Base-by-base conservation (phyloP, 192 early-diverging fungal genomes). In the Powellomyces hirtus region DNA sequence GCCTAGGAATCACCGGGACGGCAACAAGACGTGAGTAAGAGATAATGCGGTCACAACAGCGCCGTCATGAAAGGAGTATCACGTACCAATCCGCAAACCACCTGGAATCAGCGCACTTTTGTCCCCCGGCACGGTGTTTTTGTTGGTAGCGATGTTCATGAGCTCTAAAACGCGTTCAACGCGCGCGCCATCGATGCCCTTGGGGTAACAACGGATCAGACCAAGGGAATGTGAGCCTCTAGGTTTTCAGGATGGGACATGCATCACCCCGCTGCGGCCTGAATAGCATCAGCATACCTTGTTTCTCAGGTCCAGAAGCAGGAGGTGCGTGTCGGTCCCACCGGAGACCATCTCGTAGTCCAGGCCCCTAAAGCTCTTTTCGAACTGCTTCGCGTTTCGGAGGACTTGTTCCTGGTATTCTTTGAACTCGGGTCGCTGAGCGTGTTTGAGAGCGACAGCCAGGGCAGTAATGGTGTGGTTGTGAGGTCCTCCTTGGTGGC, bases 51-150 rank as follows among this genome's bases (percentile, higher is more conserved):
- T 49, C n/a, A 46, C 16, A 49, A 49, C n/a, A 49, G 5, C 14
- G 2, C n/a, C 26, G 31, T 42, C 40, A 18, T 13, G 40, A n/a
- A n/a, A n/a, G n/a, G n/a, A n/a, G n/a, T n/a, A 57, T 38, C 8
- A 31, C 26, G 89, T 45, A 71, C 95, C 97, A 66, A 99, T 84
- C 62, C 97, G 89, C 59, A 99, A 86, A 49, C 97, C 97, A 61
- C 91, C 89, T 20, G 95, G 97, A 35, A 95, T 83, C 78, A 99
- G 83, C 0, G 97, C 97, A 31, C 83, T 87, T 74, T 92, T 94
- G 76, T 99, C 97, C 16, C 95, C 94, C 4, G 97, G 95, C 38
- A 99, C 92, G 0, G 97, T 99, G 88, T 99, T 99, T 83, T 99
- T 99, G 85, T 99, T 99, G 42, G 93, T 87, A 0, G 97, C 94